Evolutionary conservation across 2,329 filamentous ascomycete species (phyloP), one percentile per base, ranked within the genome.

Genomic region (Penicillium sp.): DNA sequence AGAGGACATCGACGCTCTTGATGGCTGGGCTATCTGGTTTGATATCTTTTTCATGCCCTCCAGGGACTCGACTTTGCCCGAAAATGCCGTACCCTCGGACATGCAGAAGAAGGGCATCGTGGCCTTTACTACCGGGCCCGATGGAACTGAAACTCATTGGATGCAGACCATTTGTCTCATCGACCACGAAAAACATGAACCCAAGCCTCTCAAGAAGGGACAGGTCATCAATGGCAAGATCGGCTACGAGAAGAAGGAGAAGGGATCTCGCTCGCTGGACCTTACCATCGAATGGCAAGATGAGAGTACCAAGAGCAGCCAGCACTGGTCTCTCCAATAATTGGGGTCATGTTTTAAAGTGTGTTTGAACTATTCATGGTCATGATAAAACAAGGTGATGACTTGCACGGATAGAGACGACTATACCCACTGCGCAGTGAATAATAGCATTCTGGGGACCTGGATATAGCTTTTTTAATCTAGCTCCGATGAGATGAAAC

Each of bases 21-120:
- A 96, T 63, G 91, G 88, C 4, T 95, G 89, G 67, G 77, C 89
- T 11, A 79, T 95, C 57, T 96, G 90, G 88, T 96, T 96, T 65
- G 91, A 97, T 66, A 91, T 86, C 20, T 93, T 93, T 74, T 96
- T 96, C 70, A 80, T 86, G 55, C 81, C 83, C 8, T 78, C 79
- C 0, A 72, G 77, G 28, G 70, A 76, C 28, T 66, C 71, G 40
- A 58, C 62, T 23, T 63, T 79, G 38, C 69, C 76, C 24, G 69
- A 77, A n/a, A 79, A 81, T 41, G 80, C 82, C 0, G 74, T 82
- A 45, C 68, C 69, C 28, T 58, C 63, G n/a, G 74, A 78, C 3
- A 89, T 85, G 80, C 77, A 79, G 53, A 72, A 75, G 61, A 75
- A 84, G 54, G 80, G 84, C 41, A 59, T 68, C 18, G 77, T 89